Evolutionary conservation across 78 protist species (phyloP), one percentile per base, ranked within the genome.

Genomic region (Dictyostelium capitatum): DNA sequence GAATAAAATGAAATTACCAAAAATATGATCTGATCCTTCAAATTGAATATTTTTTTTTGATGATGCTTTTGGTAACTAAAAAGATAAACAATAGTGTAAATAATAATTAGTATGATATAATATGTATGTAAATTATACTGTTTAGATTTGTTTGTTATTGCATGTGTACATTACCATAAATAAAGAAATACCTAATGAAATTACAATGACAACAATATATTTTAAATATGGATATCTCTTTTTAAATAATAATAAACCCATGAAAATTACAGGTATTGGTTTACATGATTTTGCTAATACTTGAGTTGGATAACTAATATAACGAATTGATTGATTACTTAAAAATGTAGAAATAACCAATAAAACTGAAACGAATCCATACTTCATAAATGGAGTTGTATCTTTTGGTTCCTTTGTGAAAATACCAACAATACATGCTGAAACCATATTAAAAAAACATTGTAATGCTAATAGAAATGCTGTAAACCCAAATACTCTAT

Each of bases 241-340:
- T 28, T 72, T 78, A 28, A 53, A 89, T 25, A 48, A 89, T 20
- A 89, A 20, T 20, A 89, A 51, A 47, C 94, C 94, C 94, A 89
- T 89, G 3, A 89, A 25, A 1, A 89, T 23, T 25, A 89, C 94
- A 23, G 94, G 90, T 14, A 89, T 64, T 79, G 94, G 94, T 47
- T 89, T 89, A 28, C 94, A 89, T 47, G 94, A 89, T 82, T 89
- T 89, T 50, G 89, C 80, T 17, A 89, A 46, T 10, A 80, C 89
- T 30, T 89, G 94, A 6, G 87, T 89, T 51, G 94, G 94, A 28
- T 89, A 89, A 82, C 82, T 72, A 6, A 89, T 79, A 23, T 89
- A 89, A 25, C 82, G 59, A 46, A 89, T 89, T 3, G 94, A 65
- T 17, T 30, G 62, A 46, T 89, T 89, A 25, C 80, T 65, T 37